phyloP scores from a whole-genome alignment of 176 grass and related monocot genomes.

The Phyllostachys edulis region DNA sequence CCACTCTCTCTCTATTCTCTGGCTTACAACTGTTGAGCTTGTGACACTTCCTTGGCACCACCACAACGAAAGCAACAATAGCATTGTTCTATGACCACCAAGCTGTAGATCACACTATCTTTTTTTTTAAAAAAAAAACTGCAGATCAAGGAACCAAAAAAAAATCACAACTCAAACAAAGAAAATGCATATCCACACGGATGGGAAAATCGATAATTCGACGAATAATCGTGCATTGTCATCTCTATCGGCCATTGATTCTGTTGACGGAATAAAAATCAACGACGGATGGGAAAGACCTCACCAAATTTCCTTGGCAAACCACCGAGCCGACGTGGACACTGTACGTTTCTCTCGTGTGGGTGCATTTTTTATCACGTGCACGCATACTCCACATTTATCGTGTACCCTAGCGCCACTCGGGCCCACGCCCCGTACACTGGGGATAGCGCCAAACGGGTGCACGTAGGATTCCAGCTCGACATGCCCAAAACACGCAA shows the following conservation, averaged over 20 bases:
- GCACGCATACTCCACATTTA: neutral
- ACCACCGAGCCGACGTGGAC: too few relatives aligned
- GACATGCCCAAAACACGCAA: neutral
- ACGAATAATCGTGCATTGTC: neutral
- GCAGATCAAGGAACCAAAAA: too few relatives aligned
- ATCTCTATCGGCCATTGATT: too few relatives aligned
- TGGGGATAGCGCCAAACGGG: neutral
- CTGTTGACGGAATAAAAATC: too few relatives aligned
- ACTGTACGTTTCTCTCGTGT: neutral
- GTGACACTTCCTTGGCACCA: neutral
- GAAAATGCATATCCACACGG: neutral
- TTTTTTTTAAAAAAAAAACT: too few relatives aligned
- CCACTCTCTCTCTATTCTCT: neutral
- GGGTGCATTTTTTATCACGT: neutral
- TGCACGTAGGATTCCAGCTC: neutral
- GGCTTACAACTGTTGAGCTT: neutral
- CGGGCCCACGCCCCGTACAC: neutral
- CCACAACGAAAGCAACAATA: neutral
- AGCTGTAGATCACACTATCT: too few relatives aligned
- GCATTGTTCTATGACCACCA: too few relatives aligned
- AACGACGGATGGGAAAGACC: too few relatives aligned
- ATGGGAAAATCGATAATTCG: neutral
- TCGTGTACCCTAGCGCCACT: neutral
- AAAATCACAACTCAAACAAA: neutral
- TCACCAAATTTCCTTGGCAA: too few relatives aligned